phyloP scores from a whole-genome alignment of 495 filamentous ascomycete species.

The Saxophila tyrrhenica region DNA sequence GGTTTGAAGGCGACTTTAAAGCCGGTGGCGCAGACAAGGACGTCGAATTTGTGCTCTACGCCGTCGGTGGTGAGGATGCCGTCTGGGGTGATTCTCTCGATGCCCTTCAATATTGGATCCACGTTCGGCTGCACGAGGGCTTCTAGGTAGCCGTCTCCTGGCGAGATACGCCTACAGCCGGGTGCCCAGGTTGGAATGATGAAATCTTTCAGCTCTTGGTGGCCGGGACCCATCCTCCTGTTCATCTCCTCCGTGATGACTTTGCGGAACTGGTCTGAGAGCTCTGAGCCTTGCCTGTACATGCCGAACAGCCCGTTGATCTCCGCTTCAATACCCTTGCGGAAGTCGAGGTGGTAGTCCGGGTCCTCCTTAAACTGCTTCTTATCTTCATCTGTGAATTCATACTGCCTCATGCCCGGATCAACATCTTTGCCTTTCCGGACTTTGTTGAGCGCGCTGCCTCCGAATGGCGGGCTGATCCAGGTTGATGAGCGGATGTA shows the following conservation, averaged over 20 bases:
- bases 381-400: slow-evolving; percentile 27
- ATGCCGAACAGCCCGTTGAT: slow-evolving; percentile 30
- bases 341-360: slow-evolving; percentile 25
- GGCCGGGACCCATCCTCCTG: slow-evolving; percentile 21
- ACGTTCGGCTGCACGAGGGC: slow-evolving; percentile 27
- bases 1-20: slow-evolving; percentile 25
- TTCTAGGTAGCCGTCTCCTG: slow-evolving; percentile 30
- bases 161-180: slow-evolving; percentile 28
- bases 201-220: slow-evolving; percentile 26
- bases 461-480: slow-evolving; percentile 22
- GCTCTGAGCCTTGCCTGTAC: slow-evolving; percentile 21
- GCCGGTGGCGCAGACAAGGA: slow-evolving; percentile 29
- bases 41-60: slow-evolving; percentile 24
- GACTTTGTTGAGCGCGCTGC: slow-evolving; percentile 1
- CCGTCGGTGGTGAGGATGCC: slow-evolving; percentile 25
- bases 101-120: slow-evolving; percentile 20
- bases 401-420: slow-evolving; percentile 16
- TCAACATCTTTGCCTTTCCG: slow-evolving; percentile 12
- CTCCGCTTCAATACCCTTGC: slow-evolving; percentile 27
- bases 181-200: slow-evolving; percentile 30
- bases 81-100: slow-evolving; percentile 17
- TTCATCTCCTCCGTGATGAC: slow-evolving; percentile 28
- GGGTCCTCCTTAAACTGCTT: slow-evolving; percentile 26
- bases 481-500: slow-evolving; percentile 26
- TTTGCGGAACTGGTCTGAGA: slow-evolving; percentile 23